These are phyloP conservation scores for Xylariomycetidae sp. DNA, from an alignment of 2,329 filamentous ascomycete genomes.

Conservation along the genomic window DNA sequence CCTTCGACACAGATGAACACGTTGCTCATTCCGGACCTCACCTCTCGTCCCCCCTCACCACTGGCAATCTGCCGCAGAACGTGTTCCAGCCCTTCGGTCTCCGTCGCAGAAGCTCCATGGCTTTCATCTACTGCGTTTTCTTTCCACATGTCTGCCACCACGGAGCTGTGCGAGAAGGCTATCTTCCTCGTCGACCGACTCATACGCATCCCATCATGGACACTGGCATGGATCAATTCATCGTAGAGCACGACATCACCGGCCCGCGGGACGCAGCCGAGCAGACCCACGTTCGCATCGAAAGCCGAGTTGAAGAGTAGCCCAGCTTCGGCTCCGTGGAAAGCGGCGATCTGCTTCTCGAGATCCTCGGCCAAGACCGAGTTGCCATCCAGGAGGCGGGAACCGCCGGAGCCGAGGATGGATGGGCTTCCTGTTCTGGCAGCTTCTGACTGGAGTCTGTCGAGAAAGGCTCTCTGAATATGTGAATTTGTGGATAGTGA, in stretches of 20 bases:
- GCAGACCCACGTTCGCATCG: constrained; percentile 61
- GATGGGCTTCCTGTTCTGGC: constrained; percentile 1
- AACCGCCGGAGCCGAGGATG: constrained; percentile 44
- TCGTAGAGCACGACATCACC: constrained; percentile 67
- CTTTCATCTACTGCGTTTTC: too few relatives aligned
- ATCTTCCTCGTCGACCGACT: constrained; percentile 48
- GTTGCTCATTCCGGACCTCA: constrained; percentile 30
- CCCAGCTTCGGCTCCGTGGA: constrained; percentile 41
- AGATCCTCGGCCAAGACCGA: constrained; percentile 37
- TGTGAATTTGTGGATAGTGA: constrained; percentile 56
- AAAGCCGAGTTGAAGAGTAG: constrained; percentile 57
- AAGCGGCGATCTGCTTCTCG: constrained; percentile 41
- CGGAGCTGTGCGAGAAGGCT: constrained; percentile 55
- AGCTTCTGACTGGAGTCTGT: constrained; percentile 25
- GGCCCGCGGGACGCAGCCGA: constrained; percentile 54
- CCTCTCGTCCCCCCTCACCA: constrained; percentile 2
- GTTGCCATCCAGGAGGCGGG: constrained; percentile 51
- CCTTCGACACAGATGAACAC: constrained; percentile 67
- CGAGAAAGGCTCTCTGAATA: constrained; percentile 61
- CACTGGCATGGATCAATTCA: constrained; percentile 71
- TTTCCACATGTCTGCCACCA: constrained; percentile 21
- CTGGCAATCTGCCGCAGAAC: constrained; percentile 22
- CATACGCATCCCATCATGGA: constrained; percentile 70
- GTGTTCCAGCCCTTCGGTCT: constrained; percentile 20
- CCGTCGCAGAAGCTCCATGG: constrained; percentile 6